Evolutionary conservation across 2,329 filamentous ascomycete genomes (phyloP).

Genomic region (Triangularia setosa): DNA sequence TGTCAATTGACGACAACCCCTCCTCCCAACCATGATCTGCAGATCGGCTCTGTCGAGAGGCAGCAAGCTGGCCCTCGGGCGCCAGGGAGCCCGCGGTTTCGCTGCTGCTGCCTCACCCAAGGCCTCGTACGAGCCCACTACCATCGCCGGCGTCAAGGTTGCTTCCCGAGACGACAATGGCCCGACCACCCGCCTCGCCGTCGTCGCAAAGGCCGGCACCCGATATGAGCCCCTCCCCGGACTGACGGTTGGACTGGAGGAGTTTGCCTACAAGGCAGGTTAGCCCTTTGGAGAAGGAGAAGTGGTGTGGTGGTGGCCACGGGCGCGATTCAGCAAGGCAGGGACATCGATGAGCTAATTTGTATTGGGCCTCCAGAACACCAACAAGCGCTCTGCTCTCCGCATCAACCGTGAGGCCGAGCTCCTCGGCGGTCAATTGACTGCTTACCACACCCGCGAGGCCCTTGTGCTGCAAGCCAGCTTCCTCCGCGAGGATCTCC

Average conservation of each 20-base stretch:
- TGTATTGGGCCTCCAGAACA: slow-evolving; percentile 59
- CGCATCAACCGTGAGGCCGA: slow-evolving; percentile 94
- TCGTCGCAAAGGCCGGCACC: slow-evolving; percentile 92
- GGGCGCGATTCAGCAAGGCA: slow-evolving; percentile 9
- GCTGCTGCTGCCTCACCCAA: slow-evolving; percentile 61
- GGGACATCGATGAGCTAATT: slow-evolving; percentile 43
- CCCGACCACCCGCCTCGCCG: slow-evolving; percentile 82
- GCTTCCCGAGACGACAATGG: slow-evolving; percentile 86
- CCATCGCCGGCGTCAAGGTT: slow-evolving; percentile 85
- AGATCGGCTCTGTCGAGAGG: slow-evolving; percentile 57
- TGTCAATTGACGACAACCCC: slow-evolving; percentile 53
- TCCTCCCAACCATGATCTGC: slow-evolving; percentile 58
- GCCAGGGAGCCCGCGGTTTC: slow-evolving; percentile 50
- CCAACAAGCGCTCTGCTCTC: slow-evolving; percentile 79
- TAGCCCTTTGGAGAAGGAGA: slow-evolving; percentile 2
- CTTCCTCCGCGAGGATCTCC: slow-evolving; percentile 92
- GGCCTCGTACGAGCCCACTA: slow-evolving; percentile 82
- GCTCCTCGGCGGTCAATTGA: slow-evolving; percentile 87
- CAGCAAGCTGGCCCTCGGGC: slow-evolving; percentile 55
- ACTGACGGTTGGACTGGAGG: slow-evolving; percentile 82
- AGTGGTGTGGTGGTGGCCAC: slow-evolving; percentile 6
- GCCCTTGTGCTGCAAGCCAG: slow-evolving; percentile 87
- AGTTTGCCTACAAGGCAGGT: slow-evolving; percentile 89
- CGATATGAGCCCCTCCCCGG: slow-evolving; percentile 88
- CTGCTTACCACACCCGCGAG: slow-evolving; percentile 85